A percentile compares a stretch with the other conserved stretches of the same genome.
These are phyloP conservation scores for Candida sakaeoensis DNA, from an alignment of 805 yeast genomes.

Conservation along the genomic window DNA sequence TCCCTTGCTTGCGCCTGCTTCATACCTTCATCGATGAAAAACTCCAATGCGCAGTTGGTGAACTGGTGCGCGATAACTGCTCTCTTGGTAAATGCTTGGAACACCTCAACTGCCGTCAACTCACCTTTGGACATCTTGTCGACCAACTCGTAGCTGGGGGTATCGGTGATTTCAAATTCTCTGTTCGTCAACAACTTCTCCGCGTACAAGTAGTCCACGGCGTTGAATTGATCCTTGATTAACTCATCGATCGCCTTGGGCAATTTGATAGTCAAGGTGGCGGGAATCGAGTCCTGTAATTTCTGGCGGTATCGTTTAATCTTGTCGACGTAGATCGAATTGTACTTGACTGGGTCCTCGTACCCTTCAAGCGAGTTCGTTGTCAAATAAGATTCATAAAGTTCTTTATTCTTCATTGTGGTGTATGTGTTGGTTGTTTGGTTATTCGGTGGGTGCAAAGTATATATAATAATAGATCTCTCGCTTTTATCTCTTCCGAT, in stretches of 20 bases:
- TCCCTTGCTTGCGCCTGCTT: conserved; percentile 54
- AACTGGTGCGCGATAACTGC: conserved; percentile 41
- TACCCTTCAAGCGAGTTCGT: conserved; percentile 28
- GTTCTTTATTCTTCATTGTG: neutral
- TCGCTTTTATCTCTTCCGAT: too few relatives aligned
- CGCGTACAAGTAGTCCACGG: conserved; percentile 33
- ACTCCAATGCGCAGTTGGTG: conserved; percentile 40
- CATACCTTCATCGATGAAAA: conserved; percentile 57
- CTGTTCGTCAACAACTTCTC: conserved; percentile 28
- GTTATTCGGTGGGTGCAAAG: too few relatives aligned
- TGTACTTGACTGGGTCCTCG: conserved; percentile 42
- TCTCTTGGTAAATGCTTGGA: conserved; percentile 40
- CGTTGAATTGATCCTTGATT: conserved; percentile 30
- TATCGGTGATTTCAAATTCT: conserved; percentile 38
- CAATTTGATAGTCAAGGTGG: conserved; percentile 27
- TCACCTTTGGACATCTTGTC: conserved; percentile 30
- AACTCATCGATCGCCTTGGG: conserved; percentile 32
- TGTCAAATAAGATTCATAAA: conserved; percentile 22
- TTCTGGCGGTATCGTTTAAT: conserved; percentile 35
- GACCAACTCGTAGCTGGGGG: conserved; percentile 24
- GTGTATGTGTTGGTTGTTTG: neutral
- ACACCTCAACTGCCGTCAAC: conserved; percentile 33
- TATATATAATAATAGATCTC: too few relatives aligned
- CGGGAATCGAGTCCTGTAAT: conserved; percentile 25
- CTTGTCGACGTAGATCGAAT: conserved; percentile 42